Evolutionary conservation across 306 rosid genomes (phyloP).

Genomic region (Argentina anserina): DNA sequence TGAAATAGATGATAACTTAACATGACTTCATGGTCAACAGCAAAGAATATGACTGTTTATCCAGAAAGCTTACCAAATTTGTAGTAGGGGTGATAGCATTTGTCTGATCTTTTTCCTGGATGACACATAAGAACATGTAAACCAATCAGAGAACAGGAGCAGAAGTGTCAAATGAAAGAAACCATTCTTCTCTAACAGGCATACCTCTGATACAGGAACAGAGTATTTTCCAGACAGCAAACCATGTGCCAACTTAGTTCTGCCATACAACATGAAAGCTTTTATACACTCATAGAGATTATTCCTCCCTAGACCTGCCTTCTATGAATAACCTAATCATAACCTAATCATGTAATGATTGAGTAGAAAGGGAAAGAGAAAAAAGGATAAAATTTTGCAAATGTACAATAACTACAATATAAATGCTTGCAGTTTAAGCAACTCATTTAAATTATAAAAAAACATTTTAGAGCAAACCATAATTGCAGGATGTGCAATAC

Average conservation of each 20-base stretch:
- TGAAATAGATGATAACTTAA: neutral
- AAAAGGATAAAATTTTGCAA: neutral
- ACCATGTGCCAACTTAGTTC: constrained; percentile 83
- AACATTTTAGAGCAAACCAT: neutral
- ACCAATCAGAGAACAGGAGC: neutral
- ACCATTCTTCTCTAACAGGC: neutral
- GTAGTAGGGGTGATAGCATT: constrained; percentile 41
- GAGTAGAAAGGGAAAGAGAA: neutral
- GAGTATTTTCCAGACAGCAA: constrained; percentile 84
- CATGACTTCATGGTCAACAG: neutral
- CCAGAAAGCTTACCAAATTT: constrained; percentile 49
- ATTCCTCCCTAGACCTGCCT: neutral
- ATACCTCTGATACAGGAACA: constrained; percentile 60
- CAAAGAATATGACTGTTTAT: neutral
- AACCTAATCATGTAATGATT: neutral
- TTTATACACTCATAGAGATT: neutral
- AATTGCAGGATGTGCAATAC: neutral
- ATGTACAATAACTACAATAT: neutral
- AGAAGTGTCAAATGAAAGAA: constrained; percentile 12
- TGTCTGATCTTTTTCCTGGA: constrained; percentile 55
- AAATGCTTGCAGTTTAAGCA: neutral
- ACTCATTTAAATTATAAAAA: neutral
- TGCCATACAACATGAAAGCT: constrained; percentile 31
- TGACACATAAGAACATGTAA: constrained; percentile 14
- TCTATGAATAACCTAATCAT: neutral